phyloP scores from a whole-genome alignment of 345 rosid species.

The Eucalyptus paniculata region DNA sequence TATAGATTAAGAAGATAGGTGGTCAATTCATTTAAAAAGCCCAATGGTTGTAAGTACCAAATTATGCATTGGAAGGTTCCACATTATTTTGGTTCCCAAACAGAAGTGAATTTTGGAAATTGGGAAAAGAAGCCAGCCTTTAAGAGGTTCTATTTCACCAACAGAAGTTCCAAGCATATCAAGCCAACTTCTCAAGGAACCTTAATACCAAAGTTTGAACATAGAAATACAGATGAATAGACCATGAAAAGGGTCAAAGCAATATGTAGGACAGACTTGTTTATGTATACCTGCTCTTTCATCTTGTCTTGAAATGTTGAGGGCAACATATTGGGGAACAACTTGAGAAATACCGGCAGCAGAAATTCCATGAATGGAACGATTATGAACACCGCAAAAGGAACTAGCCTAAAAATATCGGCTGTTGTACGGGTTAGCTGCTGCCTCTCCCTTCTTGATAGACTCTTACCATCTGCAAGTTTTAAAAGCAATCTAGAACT shows the following conservation, averaged over 20 bases:
- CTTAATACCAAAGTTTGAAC: not conserved
- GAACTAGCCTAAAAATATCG: constrained; percentile 84
- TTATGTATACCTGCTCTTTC: constrained; percentile 51
- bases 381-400: constrained; percentile 65
- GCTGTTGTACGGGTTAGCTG: constrained; percentile 89
- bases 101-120: not conserved
- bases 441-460: constrained; percentile 82
- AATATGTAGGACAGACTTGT: not conserved
- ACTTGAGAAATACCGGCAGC: constrained; percentile 57
- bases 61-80: not conserved
- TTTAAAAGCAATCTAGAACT: constrained; percentile 54
- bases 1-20: not conserved
- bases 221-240: not conserved
- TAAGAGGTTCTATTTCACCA: not conserved
- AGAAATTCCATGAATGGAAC: constrained; percentile 78
- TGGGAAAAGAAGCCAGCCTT: not conserved
- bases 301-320: constrained; percentile 77
- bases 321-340: constrained; percentile 74
- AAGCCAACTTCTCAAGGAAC: not conserved
- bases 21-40: not conserved
- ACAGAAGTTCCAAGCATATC: not conserved
- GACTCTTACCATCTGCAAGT: constrained; percentile 61
- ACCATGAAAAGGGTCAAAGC: not conserved
- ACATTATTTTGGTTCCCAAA: not conserved
- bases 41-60: not conserved